phyloP scores from a whole-genome alignment of 164 flowering plant genomes.

The Tinospora cordifolia region DNA sequence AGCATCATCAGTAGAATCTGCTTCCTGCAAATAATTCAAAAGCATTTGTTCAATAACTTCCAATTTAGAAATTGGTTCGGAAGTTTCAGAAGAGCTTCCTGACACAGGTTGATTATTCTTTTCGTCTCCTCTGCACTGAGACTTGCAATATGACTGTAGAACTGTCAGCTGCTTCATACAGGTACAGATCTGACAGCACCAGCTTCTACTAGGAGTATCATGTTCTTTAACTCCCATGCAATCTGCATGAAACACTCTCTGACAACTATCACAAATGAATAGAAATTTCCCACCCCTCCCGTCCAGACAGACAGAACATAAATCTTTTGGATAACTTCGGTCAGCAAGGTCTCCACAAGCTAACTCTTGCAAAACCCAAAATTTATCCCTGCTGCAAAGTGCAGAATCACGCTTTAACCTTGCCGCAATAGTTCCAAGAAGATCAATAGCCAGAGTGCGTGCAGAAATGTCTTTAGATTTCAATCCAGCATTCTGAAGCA shows the following conservation, averaged over 20 bases:
- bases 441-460: constrained; percentile 84
- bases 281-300: constrained; percentile 39
- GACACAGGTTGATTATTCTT: constrained; percentile 16
- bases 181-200: constrained; percentile 65
- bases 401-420: constrained; percentile 85
- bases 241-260: constrained; percentile 69
- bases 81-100: constrained; percentile 28
- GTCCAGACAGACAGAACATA: constrained; percentile 64
- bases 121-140: constrained; percentile 38
- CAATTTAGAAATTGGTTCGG: constrained; percentile 35
- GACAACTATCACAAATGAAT: constrained; percentile 63
- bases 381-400: constrained; percentile 44
- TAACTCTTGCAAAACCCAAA: constrained; percentile 68
- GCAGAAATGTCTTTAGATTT: constrained; percentile 83
- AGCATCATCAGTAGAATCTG: constrained; percentile 60
- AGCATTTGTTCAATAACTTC: constrained; percentile 87
- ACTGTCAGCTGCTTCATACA: constrained; percentile 70
- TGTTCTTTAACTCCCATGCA: constrained; percentile 67
- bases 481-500: constrained; percentile 92
- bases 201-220: constrained; percentile 38
- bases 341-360: constrained; percentile 26
- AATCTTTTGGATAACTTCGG: constrained; percentile 35
- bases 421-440: constrained; percentile 89
- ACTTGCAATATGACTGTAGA: constrained; percentile 60
- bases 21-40: constrained; percentile 72